Conservation (phyloP, 1,284 basidiomycete species). For the Ceratobasidium papillatum region DNA sequence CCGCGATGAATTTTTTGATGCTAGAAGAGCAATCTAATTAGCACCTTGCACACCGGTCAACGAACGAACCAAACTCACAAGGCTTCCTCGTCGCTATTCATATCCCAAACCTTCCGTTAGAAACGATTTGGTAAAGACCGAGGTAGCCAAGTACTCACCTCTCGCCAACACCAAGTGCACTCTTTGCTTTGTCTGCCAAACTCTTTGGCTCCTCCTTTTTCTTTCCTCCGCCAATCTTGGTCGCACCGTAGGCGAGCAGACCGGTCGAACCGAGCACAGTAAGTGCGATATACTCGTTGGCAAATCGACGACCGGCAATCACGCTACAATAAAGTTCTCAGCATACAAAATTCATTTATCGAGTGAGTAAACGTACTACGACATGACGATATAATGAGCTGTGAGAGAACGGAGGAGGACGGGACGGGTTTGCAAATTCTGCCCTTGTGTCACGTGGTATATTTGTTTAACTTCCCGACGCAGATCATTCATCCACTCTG, state of each 20-base stretch:
- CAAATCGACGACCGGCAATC: conserved; percentile 76
- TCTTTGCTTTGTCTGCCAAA: conserved; percentile 63
- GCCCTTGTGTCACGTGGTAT: conserved; percentile 6
- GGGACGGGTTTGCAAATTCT: conserved; percentile 21
- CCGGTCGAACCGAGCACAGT: conserved; percentile 67
- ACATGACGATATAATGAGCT: conserved; percentile 1
- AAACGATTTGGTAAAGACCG: not conserved
- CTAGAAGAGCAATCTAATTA: conserved; percentile 57
- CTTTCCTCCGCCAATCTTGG: conserved; percentile 57
- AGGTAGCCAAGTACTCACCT: conserved; percentile 60
- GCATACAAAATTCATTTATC: not conserved
- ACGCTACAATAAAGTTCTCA: conserved; percentile 55
- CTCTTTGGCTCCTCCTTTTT: conserved; percentile 57
- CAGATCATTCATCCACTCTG: no score
- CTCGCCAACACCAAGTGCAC: conserved; percentile 69
- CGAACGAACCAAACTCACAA: conserved; percentile 63
- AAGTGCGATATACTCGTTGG: conserved; percentile 78
- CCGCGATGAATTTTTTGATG: conserved; percentile 77
- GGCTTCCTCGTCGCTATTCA: conserved; percentile 69
- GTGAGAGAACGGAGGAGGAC: conserved; percentile 31
- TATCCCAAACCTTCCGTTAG: conserved; percentile 4
- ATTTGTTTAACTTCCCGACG: not conserved
- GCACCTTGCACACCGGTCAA: not conserved
- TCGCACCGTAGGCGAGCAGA: conserved; percentile 61
- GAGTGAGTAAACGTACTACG: not conserved